These are phyloP conservation scores for Hypoxylon sp. DNA, from an alignment of 2,329 filamentous ascomycete species.

Conservation along the genomic window DNA sequence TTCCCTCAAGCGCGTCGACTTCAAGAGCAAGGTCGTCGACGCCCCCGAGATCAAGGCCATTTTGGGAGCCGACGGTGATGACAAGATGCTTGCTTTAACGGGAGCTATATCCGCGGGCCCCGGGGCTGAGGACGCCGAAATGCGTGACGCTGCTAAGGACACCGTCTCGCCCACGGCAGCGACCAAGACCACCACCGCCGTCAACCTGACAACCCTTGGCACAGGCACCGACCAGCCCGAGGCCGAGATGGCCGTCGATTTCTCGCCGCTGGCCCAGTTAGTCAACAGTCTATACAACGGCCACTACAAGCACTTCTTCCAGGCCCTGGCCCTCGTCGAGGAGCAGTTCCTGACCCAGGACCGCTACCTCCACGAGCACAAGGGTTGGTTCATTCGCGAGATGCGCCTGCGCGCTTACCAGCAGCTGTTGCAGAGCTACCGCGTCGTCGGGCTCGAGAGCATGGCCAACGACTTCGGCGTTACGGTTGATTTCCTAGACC, in stretches of 20 bases:
- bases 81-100: conserved; percentile 85
- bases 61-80: conserved; percentile 84
- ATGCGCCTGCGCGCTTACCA: conserved; percentile 98
- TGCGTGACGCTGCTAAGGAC: conserved; percentile 71
- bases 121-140: conserved; percentile 80
- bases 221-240: conserved; percentile 79
- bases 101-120: conserved; percentile 87
- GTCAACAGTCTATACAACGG: conserved; percentile 94
- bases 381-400: conserved; percentile 96
- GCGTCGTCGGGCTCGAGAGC: conserved; percentile 94
- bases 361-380: conserved; percentile 95
- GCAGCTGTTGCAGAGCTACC: conserved; percentile 96
- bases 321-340: conserved; percentile 89
- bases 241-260: conserved; percentile 87
- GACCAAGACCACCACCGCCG: conserved; percentile 71
- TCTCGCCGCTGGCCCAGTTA: conserved; percentile 86
- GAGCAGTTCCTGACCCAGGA: conserved; percentile 95
- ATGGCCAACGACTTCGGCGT: conserved; percentile 99
- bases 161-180: conserved; percentile 67
- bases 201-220: conserved; percentile 91
- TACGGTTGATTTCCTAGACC: conserved; percentile 94
- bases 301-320: conserved; percentile 95
- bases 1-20: conserved; percentile 95
- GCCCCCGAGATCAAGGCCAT: conserved; percentile 98
- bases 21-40: conserved; percentile 99